phyloP scores from a whole-genome alignment of 1,284 basidiomycete species.

The Rugosomyces carneus region DNA sequence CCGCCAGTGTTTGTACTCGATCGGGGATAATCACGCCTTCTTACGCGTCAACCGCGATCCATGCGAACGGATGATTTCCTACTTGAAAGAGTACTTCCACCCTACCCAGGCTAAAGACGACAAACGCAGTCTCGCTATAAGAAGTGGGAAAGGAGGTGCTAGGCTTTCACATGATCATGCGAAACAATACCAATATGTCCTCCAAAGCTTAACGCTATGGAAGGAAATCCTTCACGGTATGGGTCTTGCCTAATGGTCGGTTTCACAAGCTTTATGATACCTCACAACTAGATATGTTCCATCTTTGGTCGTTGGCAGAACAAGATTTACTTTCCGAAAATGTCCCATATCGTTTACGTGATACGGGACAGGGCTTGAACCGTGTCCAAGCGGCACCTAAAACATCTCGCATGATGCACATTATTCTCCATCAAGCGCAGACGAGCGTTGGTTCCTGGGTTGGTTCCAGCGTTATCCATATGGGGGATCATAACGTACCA shows the following conservation, averaged over 20 bases:
- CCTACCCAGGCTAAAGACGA: constrained; percentile 56
- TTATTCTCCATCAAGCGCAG: constrained; percentile 73
- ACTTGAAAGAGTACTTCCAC: constrained; percentile 70
- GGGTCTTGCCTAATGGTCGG: constrained; percentile 12
- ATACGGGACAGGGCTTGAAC: constrained; percentile 80
- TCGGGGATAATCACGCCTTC: constrained; percentile 82
- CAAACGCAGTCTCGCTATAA: constrained; percentile 65
- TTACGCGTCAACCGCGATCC: constrained; percentile 76
- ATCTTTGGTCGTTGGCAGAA: constrained; percentile 73
- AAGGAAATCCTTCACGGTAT: constrained; percentile 76
- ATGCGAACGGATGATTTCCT: constrained; percentile 73
- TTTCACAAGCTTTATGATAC: neutral
- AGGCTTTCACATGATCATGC: constrained; percentile 75
- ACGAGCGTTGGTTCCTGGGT: constrained; percentile 74
- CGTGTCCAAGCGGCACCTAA: constrained; percentile 78
- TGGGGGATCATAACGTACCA: constrained; percentile 78
- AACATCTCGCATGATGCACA: constrained; percentile 80
- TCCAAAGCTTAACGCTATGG: constrained; percentile 80
- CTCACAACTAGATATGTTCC: constrained; percentile 65
- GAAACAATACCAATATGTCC: constrained; percentile 75
- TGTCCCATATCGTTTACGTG: constrained; percentile 66
- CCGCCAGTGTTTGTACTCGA: constrained; percentile 74
- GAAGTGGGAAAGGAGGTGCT: constrained; percentile 70
- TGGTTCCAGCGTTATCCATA: constrained; percentile 51
- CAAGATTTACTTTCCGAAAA: constrained; percentile 71